phyloP scores from a whole-genome alignment of 139 green algal genomes.

The Tetradesmus obliquus region DNA sequence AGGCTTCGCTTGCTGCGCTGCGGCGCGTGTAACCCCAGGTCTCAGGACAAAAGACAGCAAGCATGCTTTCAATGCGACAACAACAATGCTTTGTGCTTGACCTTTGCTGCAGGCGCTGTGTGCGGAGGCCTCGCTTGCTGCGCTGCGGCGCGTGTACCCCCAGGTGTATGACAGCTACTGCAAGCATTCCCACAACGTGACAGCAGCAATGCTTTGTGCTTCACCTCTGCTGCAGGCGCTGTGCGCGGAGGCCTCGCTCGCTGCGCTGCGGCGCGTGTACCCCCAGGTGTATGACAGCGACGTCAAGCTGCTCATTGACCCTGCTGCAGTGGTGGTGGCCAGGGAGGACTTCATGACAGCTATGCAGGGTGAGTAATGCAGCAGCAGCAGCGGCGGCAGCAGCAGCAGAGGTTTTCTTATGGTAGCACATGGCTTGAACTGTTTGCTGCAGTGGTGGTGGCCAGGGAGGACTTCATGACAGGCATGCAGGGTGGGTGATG shows the following conservation, averaged over 20 bases:
- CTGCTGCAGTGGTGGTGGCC: conserved; percentile 66
- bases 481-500: not conserved
- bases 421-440: no score
- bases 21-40: conserved; percentile 90
- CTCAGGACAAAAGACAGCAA: conserved; percentile 45
- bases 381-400: not conserved
- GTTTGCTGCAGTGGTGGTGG: not conserved
- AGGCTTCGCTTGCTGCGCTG: conserved; percentile 90
- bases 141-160: conserved; percentile 86
- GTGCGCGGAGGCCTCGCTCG: conserved; percentile 92
- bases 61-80: not conserved
- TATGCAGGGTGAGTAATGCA: conserved; percentile 51
- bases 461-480: not conserved
- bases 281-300: conserved; percentile 92
- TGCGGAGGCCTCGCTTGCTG: conserved; percentile 90
- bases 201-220: not conserved
- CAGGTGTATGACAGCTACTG: conserved; percentile 91
- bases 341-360: conserved; percentile 87
- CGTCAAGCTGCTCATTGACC: conserved; percentile 84
- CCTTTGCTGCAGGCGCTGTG: conserved; percentile 78
- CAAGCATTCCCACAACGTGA: conserved; percentile 45
- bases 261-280: conserved; percentile 87
- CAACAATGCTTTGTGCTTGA: not conserved
- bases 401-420: no score
- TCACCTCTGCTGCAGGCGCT: conserved; percentile 69